Conservation (phyloP, 805 yeast species). For the Lipomyces chichibuensis region DNA sequence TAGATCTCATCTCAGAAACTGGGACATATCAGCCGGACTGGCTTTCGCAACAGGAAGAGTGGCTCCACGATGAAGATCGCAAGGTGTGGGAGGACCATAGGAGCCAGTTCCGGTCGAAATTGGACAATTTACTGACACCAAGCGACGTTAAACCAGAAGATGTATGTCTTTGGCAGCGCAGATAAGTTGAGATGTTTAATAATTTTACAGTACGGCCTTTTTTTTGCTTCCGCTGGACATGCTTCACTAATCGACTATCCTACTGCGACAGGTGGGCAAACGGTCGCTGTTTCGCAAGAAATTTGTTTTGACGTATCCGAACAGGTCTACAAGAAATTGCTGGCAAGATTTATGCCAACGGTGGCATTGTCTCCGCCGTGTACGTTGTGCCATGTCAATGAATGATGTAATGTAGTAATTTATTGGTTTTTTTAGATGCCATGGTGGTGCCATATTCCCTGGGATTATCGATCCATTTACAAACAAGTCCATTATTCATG, state of each 20-base stretch:
- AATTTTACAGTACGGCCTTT: slow-evolving; percentile 45
- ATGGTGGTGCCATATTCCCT: slow-evolving; percentile 55
- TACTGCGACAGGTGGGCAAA: slow-evolving; percentile 45
- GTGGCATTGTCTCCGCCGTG: slow-evolving; percentile 65
- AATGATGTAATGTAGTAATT: no score
- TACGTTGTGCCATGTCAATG: slow-evolving; percentile 43
- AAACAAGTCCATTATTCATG: slow-evolving; percentile 54
- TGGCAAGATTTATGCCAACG: slow-evolving; percentile 51
- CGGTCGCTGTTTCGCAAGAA: background rate
- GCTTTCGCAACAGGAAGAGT: slow-evolving; percentile 10
- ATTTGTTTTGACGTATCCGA: background rate
- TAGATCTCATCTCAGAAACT: slow-evolving; percentile 61
- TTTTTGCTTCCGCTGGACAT: slow-evolving; percentile 71
- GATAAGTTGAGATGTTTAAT: background rate
- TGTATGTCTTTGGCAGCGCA: background rate
- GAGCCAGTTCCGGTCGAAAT: background rate
- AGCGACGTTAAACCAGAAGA: background rate
- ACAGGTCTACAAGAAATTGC: slow-evolving; percentile 52
- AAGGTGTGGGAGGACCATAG: slow-evolving; percentile 8
- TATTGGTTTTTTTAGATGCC: slow-evolving; percentile 52
- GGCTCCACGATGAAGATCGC: slow-evolving; percentile 12
- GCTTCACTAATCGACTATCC: slow-evolving; percentile 64
- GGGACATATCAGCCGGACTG: slow-evolving; percentile 62
- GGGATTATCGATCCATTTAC: slow-evolving; percentile 49
- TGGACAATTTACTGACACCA: background rate